Conservation (phyloP, 1,284 basidiomycete species). For the Cerioporus squamosus region DNA sequence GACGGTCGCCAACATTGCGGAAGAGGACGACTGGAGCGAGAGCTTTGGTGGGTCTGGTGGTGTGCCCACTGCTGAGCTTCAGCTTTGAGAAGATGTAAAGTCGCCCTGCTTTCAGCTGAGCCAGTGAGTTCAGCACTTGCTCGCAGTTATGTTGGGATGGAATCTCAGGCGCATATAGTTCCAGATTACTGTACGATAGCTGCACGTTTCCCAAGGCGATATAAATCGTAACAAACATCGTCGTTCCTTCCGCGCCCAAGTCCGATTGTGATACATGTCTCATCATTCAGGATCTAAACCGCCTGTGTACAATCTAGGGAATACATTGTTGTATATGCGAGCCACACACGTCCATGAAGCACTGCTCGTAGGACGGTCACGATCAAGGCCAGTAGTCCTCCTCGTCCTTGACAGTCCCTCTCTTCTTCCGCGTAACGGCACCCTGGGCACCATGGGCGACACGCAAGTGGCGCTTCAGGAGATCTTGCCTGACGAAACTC, state of each 20-base stretch:
- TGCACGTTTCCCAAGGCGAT: no score
- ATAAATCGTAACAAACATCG: no score
- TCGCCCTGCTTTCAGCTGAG: neutral
- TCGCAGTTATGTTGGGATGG: no score
- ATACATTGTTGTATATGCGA: neutral
- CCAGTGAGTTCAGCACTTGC: neutral
- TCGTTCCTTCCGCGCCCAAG: no score
- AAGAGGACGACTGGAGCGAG: constrained; percentile 31
- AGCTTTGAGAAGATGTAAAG: constrained; percentile 5
- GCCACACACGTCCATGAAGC: neutral
- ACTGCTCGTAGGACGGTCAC: neutral
- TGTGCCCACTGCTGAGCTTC: constrained; percentile 13
- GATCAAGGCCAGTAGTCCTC: constrained; percentile 24
- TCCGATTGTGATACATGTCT: no score
- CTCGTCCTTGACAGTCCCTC: constrained; percentile 13
- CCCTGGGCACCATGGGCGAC: constrained; percentile 48
- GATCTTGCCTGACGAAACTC: constrained; percentile 65
- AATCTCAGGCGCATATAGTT: no score
- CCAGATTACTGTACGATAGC: no score
- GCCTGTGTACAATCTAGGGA: no score
- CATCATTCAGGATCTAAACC: no score
- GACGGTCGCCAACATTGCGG: constrained; percentile 11
- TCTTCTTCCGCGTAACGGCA: constrained; percentile 25
- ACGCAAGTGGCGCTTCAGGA: constrained; percentile 64
- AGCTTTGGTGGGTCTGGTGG: constrained; percentile 9